Conservation (phyloP, 1,284 basidiomycete species). For the Fomitopsis schrenkii region DNA sequence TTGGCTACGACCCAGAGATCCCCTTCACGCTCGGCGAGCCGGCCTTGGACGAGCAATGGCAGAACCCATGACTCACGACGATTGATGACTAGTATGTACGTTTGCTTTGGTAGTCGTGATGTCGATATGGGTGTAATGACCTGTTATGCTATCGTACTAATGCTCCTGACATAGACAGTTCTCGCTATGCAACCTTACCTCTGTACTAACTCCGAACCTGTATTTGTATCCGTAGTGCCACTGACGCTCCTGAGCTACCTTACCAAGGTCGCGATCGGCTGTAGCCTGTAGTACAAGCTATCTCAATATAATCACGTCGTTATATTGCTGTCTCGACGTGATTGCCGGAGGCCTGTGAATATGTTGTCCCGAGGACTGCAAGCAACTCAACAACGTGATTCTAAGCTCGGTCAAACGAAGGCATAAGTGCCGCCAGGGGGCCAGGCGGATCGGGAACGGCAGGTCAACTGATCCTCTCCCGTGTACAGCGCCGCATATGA, state of each 20-base stretch:
- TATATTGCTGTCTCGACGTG: background rate
- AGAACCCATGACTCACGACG: background rate
- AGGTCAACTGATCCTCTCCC: slow-evolving; percentile 5
- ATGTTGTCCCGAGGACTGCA: background rate
- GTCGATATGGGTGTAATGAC: background rate
- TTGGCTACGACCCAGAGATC: slow-evolving; percentile 70
- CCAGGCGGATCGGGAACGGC: background rate
- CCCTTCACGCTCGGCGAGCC: slow-evolving; percentile 54
- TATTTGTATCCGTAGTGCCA: background rate
- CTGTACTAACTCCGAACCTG: background rate
- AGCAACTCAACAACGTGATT: background rate
- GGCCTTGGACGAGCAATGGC: slow-evolving; percentile 18
- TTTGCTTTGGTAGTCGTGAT: background rate
- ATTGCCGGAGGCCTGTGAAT: too few species aligned
- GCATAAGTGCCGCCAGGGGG: background rate
- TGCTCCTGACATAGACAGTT: background rate
- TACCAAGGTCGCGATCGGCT: background rate
- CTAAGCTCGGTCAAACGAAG: background rate
- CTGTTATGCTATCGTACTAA: background rate
- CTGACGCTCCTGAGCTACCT: background rate
- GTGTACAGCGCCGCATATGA: background rate
- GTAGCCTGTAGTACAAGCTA: background rate
- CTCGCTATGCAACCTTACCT: background rate
- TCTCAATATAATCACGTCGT: background rate
- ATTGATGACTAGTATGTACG: background rate